Evolutionary conservation across 495 filamentous ascomycete species (phyloP).

Genomic region (Lichenothelia convexa): DNA sequence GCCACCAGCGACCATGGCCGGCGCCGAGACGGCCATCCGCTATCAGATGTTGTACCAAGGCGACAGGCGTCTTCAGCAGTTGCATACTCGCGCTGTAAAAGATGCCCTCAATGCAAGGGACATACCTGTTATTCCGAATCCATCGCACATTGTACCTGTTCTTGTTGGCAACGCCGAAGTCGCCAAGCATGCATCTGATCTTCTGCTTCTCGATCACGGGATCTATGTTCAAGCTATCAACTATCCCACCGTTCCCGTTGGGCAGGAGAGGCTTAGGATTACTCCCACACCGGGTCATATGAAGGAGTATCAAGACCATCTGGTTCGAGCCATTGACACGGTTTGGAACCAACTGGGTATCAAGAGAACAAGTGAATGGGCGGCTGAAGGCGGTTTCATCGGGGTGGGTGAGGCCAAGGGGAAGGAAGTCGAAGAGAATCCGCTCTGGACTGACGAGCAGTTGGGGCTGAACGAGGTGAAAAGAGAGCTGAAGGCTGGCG

Average conservation of each 20-base stretch:
- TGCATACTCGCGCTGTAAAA: slow-evolving; percentile 89
- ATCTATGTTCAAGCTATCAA: slow-evolving; percentile 99
- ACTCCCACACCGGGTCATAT: slow-evolving; percentile 90
- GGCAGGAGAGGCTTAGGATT: slow-evolving; percentile 85
- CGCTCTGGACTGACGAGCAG: slow-evolving; percentile 78
- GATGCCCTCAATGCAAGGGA: slow-evolving; percentile 51
- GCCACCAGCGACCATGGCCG: slow-evolving; percentile 91
- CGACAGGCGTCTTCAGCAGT: slow-evolving; percentile 77
- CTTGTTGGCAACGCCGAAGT: slow-evolving; percentile 86
- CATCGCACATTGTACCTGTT: slow-evolving; percentile 85
- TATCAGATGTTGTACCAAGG: slow-evolving; percentile 68
- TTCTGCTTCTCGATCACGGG: slow-evolving; percentile 65
- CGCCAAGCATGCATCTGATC: slow-evolving; percentile 78
- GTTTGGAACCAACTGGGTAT: slow-evolving; percentile 80
- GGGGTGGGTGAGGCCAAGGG: slow-evolving; percentile 62
- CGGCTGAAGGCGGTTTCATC: slow-evolving; percentile 77
- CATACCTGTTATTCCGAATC: slow-evolving; percentile 97
- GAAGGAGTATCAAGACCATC: slow-evolving; percentile 60
- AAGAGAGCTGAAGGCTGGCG: slow-evolving; percentile 31
- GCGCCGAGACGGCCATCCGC: slow-evolving; percentile 77
- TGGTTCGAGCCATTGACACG: slow-evolving; percentile 65
- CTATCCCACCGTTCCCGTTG: slow-evolving; percentile 92
- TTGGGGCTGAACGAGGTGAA: slow-evolving; percentile 45
- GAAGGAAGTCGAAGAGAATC: slow-evolving; percentile 37
- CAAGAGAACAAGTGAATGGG: slow-evolving; percentile 83